phyloP scores from a whole-genome alignment of 78 protist species.

The Pelomyxa schiedti region DNA sequence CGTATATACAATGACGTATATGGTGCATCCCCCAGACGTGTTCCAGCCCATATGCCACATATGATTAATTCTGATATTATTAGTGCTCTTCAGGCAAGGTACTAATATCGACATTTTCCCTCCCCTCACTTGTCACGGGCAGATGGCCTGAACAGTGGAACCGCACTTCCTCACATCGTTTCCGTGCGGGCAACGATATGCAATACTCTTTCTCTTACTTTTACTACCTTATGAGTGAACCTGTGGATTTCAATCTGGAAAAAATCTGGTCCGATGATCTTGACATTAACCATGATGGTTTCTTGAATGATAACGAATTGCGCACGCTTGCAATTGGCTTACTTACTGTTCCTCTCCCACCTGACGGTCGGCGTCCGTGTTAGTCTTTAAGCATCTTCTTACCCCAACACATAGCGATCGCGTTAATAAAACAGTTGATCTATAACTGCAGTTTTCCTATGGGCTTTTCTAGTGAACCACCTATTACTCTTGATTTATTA shows the following conservation, averaged over 20 bases:
- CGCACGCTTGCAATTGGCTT: conserved; percentile 37
- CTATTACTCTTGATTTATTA: background rate
- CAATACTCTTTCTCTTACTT: conserved; percentile 84
- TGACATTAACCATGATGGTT: conserved; percentile 57
- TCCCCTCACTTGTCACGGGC: background rate
- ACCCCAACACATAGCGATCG: no score
- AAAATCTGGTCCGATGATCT: conserved; percentile 18
- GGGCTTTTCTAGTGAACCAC: background rate
- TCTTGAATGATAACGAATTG: conserved; percentile 40
- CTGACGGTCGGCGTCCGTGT: background rate
- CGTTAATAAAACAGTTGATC: background rate
- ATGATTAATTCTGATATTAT: conserved; percentile 67
- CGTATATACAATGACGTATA: conserved; percentile 39
- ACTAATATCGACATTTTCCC: no score
- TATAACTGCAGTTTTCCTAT: background rate
- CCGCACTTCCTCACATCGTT: conserved; percentile 61
- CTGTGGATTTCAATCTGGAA: background rate
- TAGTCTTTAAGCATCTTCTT: no score
- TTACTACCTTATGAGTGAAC: conserved; percentile 61
- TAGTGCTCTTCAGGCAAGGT: conserved; percentile 52
- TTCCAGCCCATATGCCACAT: conserved; percentile 94
- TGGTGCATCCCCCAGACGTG: conserved; percentile 58
- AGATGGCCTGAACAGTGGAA: conserved; percentile 69
- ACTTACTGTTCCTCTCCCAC: conserved; percentile 19
- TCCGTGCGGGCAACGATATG: conserved; percentile 70